Percentiles rank a stretch among this genome's conserved stretches.
Conservation (phyloP, 805 yeast species). For the Myxozyma lipomycoides region DNA sequence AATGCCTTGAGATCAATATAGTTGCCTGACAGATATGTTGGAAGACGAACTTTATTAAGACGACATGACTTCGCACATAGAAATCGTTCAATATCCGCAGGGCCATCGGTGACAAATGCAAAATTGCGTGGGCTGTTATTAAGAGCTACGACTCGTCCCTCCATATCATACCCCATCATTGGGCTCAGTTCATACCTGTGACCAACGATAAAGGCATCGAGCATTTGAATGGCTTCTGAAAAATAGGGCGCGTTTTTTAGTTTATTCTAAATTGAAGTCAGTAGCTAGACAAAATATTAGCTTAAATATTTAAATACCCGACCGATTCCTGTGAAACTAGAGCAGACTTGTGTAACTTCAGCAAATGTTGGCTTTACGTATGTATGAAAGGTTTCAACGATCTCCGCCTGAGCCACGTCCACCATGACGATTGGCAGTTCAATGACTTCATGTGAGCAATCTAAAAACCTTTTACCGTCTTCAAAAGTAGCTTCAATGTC, state of each 20-base stretch:
- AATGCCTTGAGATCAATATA: conserved; percentile 21
- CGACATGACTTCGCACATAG: conserved; percentile 19
- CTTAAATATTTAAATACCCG: conserved; percentile 2
- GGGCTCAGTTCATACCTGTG: conserved; percentile 10
- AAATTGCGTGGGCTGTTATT: conserved; percentile 4
- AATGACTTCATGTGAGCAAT: conserved; percentile 24
- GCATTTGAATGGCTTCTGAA: conserved; percentile 9
- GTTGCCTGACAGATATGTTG: conserved; percentile 17
- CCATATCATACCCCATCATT: background rate
- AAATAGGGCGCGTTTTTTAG: conserved; percentile 20
- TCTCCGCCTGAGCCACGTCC: conserved; percentile 12
- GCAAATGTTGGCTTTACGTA: conserved; percentile 18
- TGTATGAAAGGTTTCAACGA: conserved; percentile 27
- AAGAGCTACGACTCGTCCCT: background rate
- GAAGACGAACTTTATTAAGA: conserved; percentile 15
- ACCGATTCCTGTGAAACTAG: conserved; percentile 22
- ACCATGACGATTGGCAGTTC: conserved; percentile 33
- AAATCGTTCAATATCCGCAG: conserved; percentile 26
- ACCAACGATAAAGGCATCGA: conserved; percentile 14
- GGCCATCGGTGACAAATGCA: conserved; percentile 24
- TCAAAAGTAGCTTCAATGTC: conserved; percentile 28
- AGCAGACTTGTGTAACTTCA: conserved; percentile 9
- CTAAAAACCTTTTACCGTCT: conserved; percentile 5
- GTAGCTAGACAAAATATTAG: background rate
- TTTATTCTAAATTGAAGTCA: background rate